Evolutionary conservation across 768 basidiomycete species (phyloP).

Genomic region (Amanita exitialis): DNA sequence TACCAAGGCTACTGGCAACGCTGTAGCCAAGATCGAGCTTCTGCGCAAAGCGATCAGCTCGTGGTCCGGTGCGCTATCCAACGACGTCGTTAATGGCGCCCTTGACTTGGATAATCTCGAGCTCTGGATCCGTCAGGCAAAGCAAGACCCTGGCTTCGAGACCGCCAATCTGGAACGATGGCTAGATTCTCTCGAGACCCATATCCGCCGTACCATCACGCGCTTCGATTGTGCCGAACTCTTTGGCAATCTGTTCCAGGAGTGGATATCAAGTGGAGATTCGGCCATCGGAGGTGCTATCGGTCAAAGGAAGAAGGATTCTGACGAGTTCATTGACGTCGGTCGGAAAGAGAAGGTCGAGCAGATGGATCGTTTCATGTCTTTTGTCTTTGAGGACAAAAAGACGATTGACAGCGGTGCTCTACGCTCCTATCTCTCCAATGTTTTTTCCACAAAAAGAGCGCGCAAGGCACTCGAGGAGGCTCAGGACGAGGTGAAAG

Average conservation of each 20-base stretch:
- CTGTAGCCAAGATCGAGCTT: slow-evolving; percentile 22
- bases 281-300: slow-evolving; percentile 17
- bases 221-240: slow-evolving; percentile 30
- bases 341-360: slow-evolving; percentile 33
- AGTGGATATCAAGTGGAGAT: slow-evolving; percentile 34
- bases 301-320: slow-evolving; percentile 1
- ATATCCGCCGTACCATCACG: slow-evolving; percentile 25
- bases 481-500: slow-evolving; percentile 19
- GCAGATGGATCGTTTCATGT: slow-evolving; percentile 27
- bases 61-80: slow-evolving; percentile 25
- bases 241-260: slow-evolving; percentile 32
- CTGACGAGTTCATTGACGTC: slow-evolving; percentile 17
- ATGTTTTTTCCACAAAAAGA: slow-evolving; percentile 25
- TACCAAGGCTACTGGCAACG: slow-evolving; percentile 14
- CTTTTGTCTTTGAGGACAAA: slow-evolving; percentile 31
- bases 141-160: slow-evolving; percentile 29
- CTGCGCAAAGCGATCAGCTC: slow-evolving; percentile 22
- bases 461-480: slow-evolving; percentile 18
- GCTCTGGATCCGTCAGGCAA: slow-evolving; percentile 29
- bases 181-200: slow-evolving; percentile 27
- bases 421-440: slow-evolving; percentile 24
- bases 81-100: slow-evolving; percentile 13
- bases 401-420: slow-evolving; percentile 21
- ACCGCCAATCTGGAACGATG: slow-evolving; percentile 23
- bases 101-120: slow-evolving; percentile 22